These are phyloP conservation scores for Moniliophthora roreri DNA, from an alignment of 1,284 basidiomycete species.

Conservation along the genomic window DNA sequence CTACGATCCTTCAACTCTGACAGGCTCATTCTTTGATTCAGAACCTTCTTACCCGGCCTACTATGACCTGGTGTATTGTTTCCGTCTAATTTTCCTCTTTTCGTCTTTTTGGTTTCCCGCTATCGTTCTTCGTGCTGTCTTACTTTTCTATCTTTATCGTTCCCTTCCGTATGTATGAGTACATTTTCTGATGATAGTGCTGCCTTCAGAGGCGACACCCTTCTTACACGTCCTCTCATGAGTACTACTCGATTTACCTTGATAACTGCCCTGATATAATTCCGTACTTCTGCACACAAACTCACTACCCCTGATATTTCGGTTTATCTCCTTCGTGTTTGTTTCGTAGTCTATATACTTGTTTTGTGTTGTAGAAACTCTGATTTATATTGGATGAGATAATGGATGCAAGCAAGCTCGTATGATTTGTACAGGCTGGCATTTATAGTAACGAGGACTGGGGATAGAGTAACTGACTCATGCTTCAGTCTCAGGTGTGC, in stretches of 20 bases:
- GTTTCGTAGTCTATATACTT: neutral
- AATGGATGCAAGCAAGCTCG: neutral
- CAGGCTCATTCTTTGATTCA: too few species aligned
- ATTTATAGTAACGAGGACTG: too few species aligned
- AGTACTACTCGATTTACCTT: too few species aligned
- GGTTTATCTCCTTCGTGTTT: neutral
- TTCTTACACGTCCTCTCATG: neutral
- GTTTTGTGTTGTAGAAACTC: constrained; percentile 1
- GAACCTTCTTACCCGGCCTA: constrained; percentile 49
- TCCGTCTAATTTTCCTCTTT: constrained; percentile 20
- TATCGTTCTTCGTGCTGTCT: constrained; percentile 1
- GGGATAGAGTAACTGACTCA: neutral
- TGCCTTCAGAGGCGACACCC: neutral
- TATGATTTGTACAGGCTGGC: too few species aligned
- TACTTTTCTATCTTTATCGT: constrained; percentile 10
- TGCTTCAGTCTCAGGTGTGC: constrained; percentile 26
- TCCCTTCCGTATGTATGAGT: constrained; percentile 8
- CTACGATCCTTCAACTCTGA: too few species aligned
- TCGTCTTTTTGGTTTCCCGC: constrained; percentile 13
- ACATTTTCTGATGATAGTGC: constrained; percentile 1
- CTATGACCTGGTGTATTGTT: constrained; percentile 29
- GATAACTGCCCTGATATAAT: too few species aligned
- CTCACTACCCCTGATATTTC: neutral
- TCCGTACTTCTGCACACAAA: too few species aligned
- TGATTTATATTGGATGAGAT: neutral